A percentile compares a stretch with the other conserved stretches of the same genome.
phyloP scores from a whole-genome alignment of 208 protist species.

The Wallacemonas sp. region DNA sequence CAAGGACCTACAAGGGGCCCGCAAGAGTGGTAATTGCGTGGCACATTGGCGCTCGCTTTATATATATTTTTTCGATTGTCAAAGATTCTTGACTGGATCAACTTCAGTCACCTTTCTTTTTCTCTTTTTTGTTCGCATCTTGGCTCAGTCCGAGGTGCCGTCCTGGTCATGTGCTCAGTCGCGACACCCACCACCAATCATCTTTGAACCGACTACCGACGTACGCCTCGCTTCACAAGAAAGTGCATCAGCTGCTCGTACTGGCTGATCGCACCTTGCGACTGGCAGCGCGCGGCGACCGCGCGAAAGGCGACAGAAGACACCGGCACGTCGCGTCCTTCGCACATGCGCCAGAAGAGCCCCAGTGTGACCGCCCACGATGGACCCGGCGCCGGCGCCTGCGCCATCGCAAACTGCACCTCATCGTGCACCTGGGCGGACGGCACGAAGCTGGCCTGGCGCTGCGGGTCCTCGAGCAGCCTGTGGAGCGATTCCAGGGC shows the following conservation, averaged over 20 bases:
- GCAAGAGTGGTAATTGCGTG: too few species aligned
- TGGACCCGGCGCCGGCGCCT: constrained; percentile 46
- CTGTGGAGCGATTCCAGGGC: constrained; percentile 49
- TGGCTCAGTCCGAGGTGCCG: too few species aligned
- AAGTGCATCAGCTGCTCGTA: constrained; percentile 66
- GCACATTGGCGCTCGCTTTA: too few species aligned
- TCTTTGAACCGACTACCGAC: too few species aligned
- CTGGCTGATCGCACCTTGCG: constrained; percentile 49
- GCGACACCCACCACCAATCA: too few species aligned
- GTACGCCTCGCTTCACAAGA: constrained; percentile 22
- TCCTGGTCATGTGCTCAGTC: too few species aligned
- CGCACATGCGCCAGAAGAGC: constrained; percentile 67
- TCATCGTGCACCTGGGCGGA: constrained; percentile 76
- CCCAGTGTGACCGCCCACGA: constrained; percentile 60
- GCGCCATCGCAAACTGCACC: constrained; percentile 79
- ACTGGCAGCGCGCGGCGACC: constrained; percentile 64
- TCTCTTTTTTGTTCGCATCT: too few species aligned
- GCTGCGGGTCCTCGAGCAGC: constrained; percentile 45
- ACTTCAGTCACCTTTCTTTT: too few species aligned
- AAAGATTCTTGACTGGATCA: too few species aligned
- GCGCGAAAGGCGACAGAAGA: constrained; percentile 81
- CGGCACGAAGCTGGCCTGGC: constrained; percentile 47
- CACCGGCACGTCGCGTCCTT: constrained; percentile 49
- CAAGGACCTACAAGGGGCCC: too few species aligned
- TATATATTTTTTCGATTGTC: too few species aligned